Base-by-base conservation (phyloP, 2,329 filamentous ascomycete genomes). In the Aspergillus jensenii region DNA sequence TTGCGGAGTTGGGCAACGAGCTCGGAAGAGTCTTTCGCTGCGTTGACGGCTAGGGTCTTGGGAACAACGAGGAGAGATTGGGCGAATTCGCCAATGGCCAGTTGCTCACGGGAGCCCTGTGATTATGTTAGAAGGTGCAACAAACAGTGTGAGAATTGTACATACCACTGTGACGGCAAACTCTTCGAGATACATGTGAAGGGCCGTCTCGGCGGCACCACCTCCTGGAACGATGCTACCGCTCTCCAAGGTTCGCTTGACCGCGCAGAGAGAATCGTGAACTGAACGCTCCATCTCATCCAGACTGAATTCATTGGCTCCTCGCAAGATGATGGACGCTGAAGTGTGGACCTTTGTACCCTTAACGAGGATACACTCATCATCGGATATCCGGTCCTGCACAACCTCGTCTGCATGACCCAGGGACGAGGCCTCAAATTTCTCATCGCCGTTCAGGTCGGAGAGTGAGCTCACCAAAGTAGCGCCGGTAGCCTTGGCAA, bases 201-300 rank as follows among this genome's bases (percentile, higher is more conserved):
- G 85, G 49, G 95, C 95, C n/a, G 95, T 98, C 82, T 99, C 95
- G 21, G 97, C 93, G 44, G 95, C 95, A 72, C 93, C 95, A 65
- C 95, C 95, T 65, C 95, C 95, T 15, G 95, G 95, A 40, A 99
- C 95, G 65, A 99, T 96, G 78, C 90, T 93, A 70, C 95, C 95
- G 71, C 91, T 96, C 81, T 99, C 95, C 7, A 99, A 83, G 3
- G 95, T 97, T 67, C 95, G 87, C 87, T 99, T 99, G 64, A 99
- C 93, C 47, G 95, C 95, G 66, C 91, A 97, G 47, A 99, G 84
- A 14, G 93, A 96, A 78, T 99, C 95, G 80, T 99, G 95, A 17
- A 99, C 87, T 1, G 95, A 98, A 64, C 95, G 90, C 83, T 99
- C 95, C 93, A 98, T 99, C 83, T 99, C 95, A 71, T 99, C 95